Evolutionary conservation across 495 filamentous ascomycete species (phyloP).

Genomic region (Chaetomium fimeti): DNA sequence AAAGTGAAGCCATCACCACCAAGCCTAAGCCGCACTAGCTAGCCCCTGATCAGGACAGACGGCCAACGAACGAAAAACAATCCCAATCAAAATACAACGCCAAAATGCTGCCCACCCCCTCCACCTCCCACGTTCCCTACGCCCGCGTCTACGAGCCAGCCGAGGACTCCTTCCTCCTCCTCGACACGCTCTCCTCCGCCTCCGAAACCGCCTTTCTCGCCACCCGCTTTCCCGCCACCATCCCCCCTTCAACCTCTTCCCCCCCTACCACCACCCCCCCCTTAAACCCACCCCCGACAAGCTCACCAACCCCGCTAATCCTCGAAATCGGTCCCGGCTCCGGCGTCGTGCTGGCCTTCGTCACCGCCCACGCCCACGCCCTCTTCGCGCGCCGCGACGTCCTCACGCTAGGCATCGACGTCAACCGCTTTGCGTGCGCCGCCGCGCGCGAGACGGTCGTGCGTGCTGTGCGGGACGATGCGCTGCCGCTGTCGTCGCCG

Average conservation of each 20-base stretch:
- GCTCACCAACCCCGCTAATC: slow-evolving; percentile 43
- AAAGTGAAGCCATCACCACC: slow-evolving; percentile 34
- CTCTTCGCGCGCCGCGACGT: slow-evolving; percentile 74
- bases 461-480: slow-evolving; percentile 45
- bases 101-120: slow-evolving; percentile 84
- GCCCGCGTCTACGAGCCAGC: slow-evolving; percentile 87
- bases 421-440: slow-evolving; percentile 75
- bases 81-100: not conserved
- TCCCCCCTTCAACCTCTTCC: slow-evolving; percentile 39
- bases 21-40: not conserved
- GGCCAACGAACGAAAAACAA: slow-evolving; percentile 10
- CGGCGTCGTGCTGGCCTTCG: slow-evolving; percentile 84
- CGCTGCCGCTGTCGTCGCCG: slow-evolving; percentile 17
- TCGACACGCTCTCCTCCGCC: slow-evolving; percentile 81
- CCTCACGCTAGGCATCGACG: slow-evolving; percentile 71
- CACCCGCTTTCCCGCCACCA: slow-evolving; percentile 52
- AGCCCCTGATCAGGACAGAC: not conserved
- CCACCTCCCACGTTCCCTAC: slow-evolving; percentile 84
- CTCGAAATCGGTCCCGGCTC: slow-evolving; percentile 91
- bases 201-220: slow-evolving; percentile 71
- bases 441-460: slow-evolving; percentile 63
- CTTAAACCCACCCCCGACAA: not conserved
- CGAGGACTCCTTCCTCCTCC: slow-evolving; percentile 91
- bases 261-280: slow-evolving; percentile 39
- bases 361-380: slow-evolving; percentile 65